phyloP scores from a whole-genome alignment of 306 rosid genomes.

The Gleditsia sinensis region DNA sequence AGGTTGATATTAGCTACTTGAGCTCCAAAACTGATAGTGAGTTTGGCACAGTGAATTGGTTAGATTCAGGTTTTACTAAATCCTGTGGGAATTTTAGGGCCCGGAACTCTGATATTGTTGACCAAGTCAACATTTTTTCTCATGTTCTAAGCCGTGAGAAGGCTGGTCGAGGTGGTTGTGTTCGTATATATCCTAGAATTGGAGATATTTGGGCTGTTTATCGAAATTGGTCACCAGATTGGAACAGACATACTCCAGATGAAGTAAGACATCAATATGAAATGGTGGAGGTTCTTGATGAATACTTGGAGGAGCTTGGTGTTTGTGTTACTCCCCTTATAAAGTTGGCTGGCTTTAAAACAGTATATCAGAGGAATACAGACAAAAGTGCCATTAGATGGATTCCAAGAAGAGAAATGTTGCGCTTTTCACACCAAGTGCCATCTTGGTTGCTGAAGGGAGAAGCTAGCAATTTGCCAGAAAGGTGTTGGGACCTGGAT shows the following conservation, averaged over 20 bases:
- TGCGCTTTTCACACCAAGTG: slow-evolving; percentile 95
- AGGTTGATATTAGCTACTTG: slow-evolving; percentile 81
- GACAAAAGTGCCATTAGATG: slow-evolving; percentile 72
- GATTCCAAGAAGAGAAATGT: slow-evolving; percentile 90
- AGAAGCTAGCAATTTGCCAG: slow-evolving; percentile 65
- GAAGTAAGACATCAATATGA: slow-evolving; percentile 89
- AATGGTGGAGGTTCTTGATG: slow-evolving; percentile 96
- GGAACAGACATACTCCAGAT: slow-evolving; percentile 88
- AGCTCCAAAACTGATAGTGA: slow-evolving; percentile 89
- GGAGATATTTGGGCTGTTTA: slow-evolving; percentile 97
- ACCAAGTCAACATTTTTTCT: slow-evolving; percentile 90
- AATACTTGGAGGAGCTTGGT: slow-evolving; percentile 93
- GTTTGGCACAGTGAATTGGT: slow-evolving; percentile 85
- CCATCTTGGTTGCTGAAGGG: slow-evolving; percentile 79
- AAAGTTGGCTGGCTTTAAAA: slow-evolving; percentile 82
- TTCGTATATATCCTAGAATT: slow-evolving; percentile 77
- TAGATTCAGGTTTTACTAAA: slow-evolving; percentile 88
- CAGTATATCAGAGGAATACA: slow-evolving; percentile 69
- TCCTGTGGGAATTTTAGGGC: slow-evolving; percentile 98
- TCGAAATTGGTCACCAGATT: slow-evolving; percentile 78
- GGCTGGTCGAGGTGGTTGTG: slow-evolving; percentile 94
- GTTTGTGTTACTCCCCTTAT: slow-evolving; percentile 80
- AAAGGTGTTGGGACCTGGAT: slow-evolving; percentile 90
- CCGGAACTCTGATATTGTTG: slow-evolving; percentile 71
- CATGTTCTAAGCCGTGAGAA: slow-evolving; percentile 75